A percentile compares a stretch with the other conserved stretches of the same genome.
These are phyloP conservation scores for Ogataea trehaloabstinens DNA, from an alignment of 805 yeast species.

Conservation along the genomic window DNA sequence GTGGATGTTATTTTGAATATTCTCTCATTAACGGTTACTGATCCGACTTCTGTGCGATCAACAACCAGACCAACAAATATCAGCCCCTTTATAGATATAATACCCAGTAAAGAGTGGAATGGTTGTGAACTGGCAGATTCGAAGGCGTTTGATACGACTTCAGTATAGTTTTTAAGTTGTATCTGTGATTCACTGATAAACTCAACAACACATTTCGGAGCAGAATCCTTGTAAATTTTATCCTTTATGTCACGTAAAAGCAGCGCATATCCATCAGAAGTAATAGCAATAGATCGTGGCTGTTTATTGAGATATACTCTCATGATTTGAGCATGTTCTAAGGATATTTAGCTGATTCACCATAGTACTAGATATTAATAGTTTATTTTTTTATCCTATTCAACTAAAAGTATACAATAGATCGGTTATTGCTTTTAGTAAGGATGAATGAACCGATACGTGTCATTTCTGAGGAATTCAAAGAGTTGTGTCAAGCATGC, in stretches of 20 bases:
- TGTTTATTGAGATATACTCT: constrained; percentile 56
- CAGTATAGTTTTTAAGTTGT: constrained; percentile 41
- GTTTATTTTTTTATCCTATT: too few species aligned
- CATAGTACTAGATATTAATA: too few species aligned
- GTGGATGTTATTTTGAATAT: constrained; percentile 57
- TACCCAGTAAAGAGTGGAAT: constrained; percentile 58
- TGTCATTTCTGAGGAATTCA: constrained; percentile 32
- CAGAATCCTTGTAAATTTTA: constrained; percentile 21
- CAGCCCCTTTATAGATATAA: constrained; percentile 51
- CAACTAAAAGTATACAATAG: too few species aligned
- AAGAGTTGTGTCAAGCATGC: constrained; percentile 62
- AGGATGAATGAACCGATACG: constrained; percentile 4
- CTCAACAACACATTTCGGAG: constrained; percentile 50
- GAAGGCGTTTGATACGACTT: constrained; percentile 29
- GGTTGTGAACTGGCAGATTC: constrained; percentile 5
- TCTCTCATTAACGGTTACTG: constrained; percentile 53
- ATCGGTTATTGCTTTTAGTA: too few species aligned
- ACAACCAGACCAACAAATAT: constrained; percentile 61
- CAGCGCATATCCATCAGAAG: constrained; percentile 57
- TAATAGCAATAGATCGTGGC: constrained; percentile 70
- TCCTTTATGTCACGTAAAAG: constrained; percentile 49
- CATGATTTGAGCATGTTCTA: too few species aligned
- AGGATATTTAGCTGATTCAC: too few species aligned
- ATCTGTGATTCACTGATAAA: constrained; percentile 43
- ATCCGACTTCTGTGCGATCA: constrained; percentile 52